These are phyloP conservation scores for Botrytis porri DNA, from an alignment of 2,329 filamentous ascomycete species.

Conservation along the genomic window DNA sequence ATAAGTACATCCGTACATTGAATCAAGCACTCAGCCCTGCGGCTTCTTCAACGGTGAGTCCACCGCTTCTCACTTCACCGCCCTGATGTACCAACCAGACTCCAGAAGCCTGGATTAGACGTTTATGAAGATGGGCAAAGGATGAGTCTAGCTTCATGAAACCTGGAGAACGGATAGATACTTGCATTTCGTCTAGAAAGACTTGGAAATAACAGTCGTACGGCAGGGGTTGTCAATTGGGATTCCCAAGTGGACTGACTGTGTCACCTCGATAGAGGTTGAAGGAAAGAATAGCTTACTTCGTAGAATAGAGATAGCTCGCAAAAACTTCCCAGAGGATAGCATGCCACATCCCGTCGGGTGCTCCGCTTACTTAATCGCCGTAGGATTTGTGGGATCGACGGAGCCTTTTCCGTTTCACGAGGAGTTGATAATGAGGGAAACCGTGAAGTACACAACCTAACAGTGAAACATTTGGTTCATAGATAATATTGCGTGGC, in stretches of 20 bases:
- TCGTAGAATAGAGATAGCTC: background rate
- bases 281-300: background rate
- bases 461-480: conserved; percentile 20
- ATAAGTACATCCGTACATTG: conserved; percentile 20
- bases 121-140: conserved; percentile 11
- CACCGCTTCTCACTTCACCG: conserved; percentile 27
- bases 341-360: conserved; percentile 23
- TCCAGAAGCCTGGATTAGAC: conserved; percentile 28
- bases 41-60: conserved; percentile 31
- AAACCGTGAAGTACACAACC: conserved; percentile 21
- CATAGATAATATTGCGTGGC: conserved; percentile 31
- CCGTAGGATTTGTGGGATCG: conserved; percentile 7
- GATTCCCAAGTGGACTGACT: conserved; percentile 3
- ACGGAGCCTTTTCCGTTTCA: conserved; percentile 4
- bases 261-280: conserved; percentile 15
- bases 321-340: background rate
- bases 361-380: conserved; percentile 20
- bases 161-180: conserved; percentile 14
- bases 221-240: background rate
- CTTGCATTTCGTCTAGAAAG: conserved; percentile 17
- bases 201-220: conserved; percentile 15
- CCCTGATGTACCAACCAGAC: conserved; percentile 24
- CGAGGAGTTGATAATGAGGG: background rate
- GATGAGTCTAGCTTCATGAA: conserved; percentile 6
- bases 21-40: conserved; percentile 33